Conservation (phyloP, 2,329 filamentous ascomycete species). For the Dactylonectria estremocensis region DNA sequence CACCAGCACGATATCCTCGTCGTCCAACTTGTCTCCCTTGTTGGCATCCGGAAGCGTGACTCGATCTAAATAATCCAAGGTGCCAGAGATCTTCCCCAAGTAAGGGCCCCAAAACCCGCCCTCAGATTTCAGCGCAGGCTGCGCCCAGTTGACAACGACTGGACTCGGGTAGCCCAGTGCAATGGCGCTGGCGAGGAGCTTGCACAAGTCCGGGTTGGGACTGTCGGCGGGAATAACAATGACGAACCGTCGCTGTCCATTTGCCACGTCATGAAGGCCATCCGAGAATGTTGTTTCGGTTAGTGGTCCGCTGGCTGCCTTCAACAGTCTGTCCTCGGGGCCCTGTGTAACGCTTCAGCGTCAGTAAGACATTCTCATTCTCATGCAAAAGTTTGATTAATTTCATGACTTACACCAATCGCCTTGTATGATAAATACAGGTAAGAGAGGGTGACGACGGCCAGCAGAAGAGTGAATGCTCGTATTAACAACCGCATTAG, state of each 20-base stretch:
- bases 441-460: no score
- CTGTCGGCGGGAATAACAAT: slow-evolving; percentile 41
- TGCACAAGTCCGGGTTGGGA: slow-evolving; percentile 42
- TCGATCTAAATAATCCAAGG: slow-evolving; percentile 40
- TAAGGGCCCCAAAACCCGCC: slow-evolving; percentile 32
- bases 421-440: no score
- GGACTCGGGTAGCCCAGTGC: slow-evolving; percentile 42
- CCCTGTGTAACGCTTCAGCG: neutral
- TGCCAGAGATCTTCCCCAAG: slow-evolving; percentile 43
- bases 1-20: slow-evolving; percentile 46
- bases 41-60: slow-evolving; percentile 24
- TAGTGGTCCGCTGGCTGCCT: neutral
- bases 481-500: no score
- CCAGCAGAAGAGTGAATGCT: no score
- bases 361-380: no score
- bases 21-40: slow-evolving; percentile 27
- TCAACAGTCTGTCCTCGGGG: neutral
- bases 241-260: slow-evolving; percentile 33
- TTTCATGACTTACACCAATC: no score
- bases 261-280: neutral
- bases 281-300: neutral
- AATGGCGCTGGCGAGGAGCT: slow-evolving; percentile 38
- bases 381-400: no score
- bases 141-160: slow-evolving; percentile 44
- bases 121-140: slow-evolving; percentile 28